Conservation (phyloP, 257 asterid species). For the Perilla frutescens region DNA sequence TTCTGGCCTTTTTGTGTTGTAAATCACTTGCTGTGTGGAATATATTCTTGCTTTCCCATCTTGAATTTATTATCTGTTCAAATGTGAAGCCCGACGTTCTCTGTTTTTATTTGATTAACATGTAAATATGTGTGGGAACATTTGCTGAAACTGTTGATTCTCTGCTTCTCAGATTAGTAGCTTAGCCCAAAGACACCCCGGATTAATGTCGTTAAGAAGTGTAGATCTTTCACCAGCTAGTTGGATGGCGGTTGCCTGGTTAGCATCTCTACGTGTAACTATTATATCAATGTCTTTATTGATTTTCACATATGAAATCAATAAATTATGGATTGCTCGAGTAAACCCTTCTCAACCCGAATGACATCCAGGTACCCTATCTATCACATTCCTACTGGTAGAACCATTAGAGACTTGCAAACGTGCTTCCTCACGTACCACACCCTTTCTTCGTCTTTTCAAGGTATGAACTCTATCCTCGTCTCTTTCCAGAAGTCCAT, state of each 20-base stretch:
- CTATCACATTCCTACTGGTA: slow-evolving; percentile 73
- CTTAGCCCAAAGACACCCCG: slow-evolving; percentile 60
- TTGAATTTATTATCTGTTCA: slow-evolving; percentile 9
- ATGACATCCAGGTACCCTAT: slow-evolving; percentile 70
- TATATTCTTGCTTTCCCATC: slow-evolving; percentile 38
- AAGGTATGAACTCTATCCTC: slow-evolving; percentile 49
- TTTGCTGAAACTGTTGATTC: neutral
- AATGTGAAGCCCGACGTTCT: slow-evolving; percentile 4
- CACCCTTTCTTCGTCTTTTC: slow-evolving; percentile 79
- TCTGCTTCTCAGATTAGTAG: slow-evolving; percentile 51
- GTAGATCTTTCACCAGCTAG: slow-evolving; percentile 90
- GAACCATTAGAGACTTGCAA: slow-evolving; percentile 61
- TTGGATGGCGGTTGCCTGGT: slow-evolving; percentile 95
- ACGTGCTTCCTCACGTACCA: slow-evolving; percentile 85
- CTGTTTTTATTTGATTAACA: neutral
- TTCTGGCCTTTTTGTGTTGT: slow-evolving; percentile 1
- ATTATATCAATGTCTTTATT: neutral
- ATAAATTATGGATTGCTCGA: neutral
- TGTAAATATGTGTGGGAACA: slow-evolving; percentile 12
- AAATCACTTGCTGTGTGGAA: slow-evolving; percentile 33
- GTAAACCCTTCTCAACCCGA: neutral
- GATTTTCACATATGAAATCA: neutral
- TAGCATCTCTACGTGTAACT: slow-evolving; percentile 19
- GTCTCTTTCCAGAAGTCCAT: neutral
- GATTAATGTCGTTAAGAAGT: slow-evolving; percentile 67